Conservation (phyloP, 2,329 filamentous ascomycete genomes). For the Hypocreales sp. region DNA sequence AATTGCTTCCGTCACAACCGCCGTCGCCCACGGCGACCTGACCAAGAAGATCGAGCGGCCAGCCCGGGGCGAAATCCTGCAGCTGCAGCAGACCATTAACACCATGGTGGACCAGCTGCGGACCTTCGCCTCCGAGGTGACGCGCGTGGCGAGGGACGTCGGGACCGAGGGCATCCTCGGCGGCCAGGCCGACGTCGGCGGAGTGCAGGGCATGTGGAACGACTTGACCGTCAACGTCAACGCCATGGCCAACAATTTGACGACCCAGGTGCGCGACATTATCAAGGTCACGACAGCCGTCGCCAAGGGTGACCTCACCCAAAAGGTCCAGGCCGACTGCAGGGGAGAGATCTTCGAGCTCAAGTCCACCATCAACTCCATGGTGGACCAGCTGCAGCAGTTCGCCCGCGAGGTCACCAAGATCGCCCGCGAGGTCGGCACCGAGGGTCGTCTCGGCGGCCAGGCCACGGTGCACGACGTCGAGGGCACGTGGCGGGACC, state of each 20-base stretch:
- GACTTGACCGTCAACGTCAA: conserved; percentile 76
- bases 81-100: conserved; percentile 75
- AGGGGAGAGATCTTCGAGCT: conserved; percentile 86
- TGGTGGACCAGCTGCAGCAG: conserved; percentile 95
- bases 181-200: conserved; percentile 69
- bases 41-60: conserved; percentile 75
- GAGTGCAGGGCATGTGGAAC: conserved; percentile 80
- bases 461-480: conserved; percentile 95
- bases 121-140: conserved; percentile 74
- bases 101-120: conserved; percentile 79
- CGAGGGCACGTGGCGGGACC: conserved; percentile 90
- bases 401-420: conserved; percentile 96
- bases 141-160: conserved; percentile 68
- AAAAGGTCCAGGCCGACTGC: conserved; percentile 89
- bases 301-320: conserved; percentile 77
- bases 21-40: conserved; percentile 68
- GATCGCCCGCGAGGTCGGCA: conserved; percentile 90
- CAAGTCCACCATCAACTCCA: conserved; percentile 97
- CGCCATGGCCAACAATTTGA: conserved; percentile 77
- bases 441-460: conserved; percentile 83
- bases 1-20: conserved; percentile 72
- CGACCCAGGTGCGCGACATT: conserved; percentile 86
- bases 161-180: conserved; percentile 73
- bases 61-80: conserved; percentile 66
- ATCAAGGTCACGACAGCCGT: conserved; percentile 64